phyloP scores from a whole-genome alignment of 768 basidiomycete species.

The Lepiota venenata region DNA sequence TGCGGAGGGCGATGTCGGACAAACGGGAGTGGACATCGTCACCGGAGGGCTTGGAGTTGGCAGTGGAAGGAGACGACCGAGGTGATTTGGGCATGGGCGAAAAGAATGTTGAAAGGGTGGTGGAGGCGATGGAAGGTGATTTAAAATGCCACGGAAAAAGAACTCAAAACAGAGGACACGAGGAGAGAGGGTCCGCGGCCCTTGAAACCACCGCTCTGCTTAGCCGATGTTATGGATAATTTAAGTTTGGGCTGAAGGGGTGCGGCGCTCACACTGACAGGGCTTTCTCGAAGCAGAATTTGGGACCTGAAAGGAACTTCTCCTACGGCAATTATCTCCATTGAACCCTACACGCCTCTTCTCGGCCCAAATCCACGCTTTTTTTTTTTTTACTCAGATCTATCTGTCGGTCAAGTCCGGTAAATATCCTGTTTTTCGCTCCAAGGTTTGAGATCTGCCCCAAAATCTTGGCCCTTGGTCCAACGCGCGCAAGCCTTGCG shows the following conservation, averaged over 20 bases:
- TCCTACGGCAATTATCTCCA: conserved; percentile 36
- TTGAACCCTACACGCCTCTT: conserved; percentile 25
- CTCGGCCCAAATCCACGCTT: conserved; percentile 25
- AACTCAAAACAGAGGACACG: conserved; percentile 66
- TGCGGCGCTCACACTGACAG: conserved; percentile 44
- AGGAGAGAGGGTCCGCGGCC: conserved; percentile 58
- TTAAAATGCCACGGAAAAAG: conserved; percentile 65
- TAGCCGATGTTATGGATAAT: conserved; percentile 47
- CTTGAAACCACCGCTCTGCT: conserved; percentile 37
- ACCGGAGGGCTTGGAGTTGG: conserved; percentile 29
- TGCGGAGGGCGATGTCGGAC: conserved; percentile 69
- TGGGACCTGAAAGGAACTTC: conserved; percentile 30
- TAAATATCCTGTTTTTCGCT: conserved; percentile 10
- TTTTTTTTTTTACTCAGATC: conserved; percentile 22
- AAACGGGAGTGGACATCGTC: conserved; percentile 39
- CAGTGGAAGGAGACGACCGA: conserved; percentile 22
- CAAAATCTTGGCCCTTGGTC: conserved; percentile 2
- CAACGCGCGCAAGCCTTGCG: conserved; percentile 21
- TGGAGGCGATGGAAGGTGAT: conserved; percentile 30
- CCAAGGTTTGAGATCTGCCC: conserved; percentile 2
- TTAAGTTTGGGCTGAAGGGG: conserved; percentile 48
- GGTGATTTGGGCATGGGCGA: conserved; percentile 41
- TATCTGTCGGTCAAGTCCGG: conserved; percentile 18
- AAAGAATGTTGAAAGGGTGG: conserved; percentile 27
- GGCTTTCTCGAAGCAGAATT: conserved; percentile 40